Base-by-base conservation (phyloP, 352 stramenopile species). In the Pythium sukuiense region DNA sequence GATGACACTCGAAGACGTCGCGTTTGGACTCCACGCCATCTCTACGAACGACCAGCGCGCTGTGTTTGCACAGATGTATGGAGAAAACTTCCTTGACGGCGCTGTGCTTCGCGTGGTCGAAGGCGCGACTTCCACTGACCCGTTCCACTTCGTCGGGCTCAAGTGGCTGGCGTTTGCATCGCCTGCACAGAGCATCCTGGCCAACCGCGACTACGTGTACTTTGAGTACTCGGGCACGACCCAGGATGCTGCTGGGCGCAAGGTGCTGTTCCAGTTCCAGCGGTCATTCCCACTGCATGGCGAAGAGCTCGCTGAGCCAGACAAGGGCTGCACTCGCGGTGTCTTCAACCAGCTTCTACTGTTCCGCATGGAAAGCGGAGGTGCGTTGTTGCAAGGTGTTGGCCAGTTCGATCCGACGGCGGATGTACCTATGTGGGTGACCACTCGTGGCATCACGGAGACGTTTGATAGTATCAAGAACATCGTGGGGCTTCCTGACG, bases 201-300 rank as follows among this genome's bases (percentile, higher is more conserved):
- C 13, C 6, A 59, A 59, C 27, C 64, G 59, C 14, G 70, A 76
- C 52, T 54, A 63, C 27, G 61, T 76, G 9, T 73, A 60, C 55
- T 76, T 76, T 54, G 70, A 76, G 26, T 73, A 43, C 54, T 71
- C 70, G 0, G 70, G 60, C 7, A 76, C 70, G 54, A 71, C 58
- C 13, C 32, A 61, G 29, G 70, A 76, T 26, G 48, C 55, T 13
- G 57, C 43, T 8, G 63, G 64, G 9, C 70, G 65, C 32, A 59
- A 67, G 27, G 70, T 76, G 56, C 61, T 76, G 3, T 69, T 73
- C 20, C 32, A 63, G 18, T 76, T 63, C 49, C 52, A 63, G 33
- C 57, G 63, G n/a, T 71, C 70, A 39, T 71, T 73, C 46, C 67
- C 55, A 18, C 14, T 76, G 27, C 48, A 72, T 0, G 24, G 29